Evolutionary conservation across 108 stramenopile genomes (phyloP).

Genomic region (Pseudonitzschia delicatissima): DNA sequence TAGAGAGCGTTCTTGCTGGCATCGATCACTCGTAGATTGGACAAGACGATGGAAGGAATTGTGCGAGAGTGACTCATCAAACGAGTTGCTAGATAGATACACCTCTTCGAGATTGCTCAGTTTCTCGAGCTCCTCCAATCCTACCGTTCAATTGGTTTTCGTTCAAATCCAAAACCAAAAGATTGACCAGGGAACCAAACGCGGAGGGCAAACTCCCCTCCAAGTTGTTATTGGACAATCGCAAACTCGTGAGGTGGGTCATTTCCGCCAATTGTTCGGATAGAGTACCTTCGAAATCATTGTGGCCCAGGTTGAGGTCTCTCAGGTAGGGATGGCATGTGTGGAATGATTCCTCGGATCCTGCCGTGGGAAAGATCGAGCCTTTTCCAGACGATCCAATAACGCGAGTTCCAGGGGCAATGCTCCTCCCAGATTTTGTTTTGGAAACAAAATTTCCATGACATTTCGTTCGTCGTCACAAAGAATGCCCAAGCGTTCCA

Average conservation of each 20-base stretch:
- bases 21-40: constrained; percentile 48
- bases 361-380: constrained; percentile 16
- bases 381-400: neutral
- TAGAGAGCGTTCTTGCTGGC: constrained; percentile 50
- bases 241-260: constrained; percentile 31
- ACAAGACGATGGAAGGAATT: constrained; percentile 35
- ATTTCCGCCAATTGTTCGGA: constrained; percentile 21
- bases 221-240: constrained; percentile 42
- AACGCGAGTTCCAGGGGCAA: constrained; percentile 18
- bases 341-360: constrained; percentile 5
- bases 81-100: constrained; percentile 40
- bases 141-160: constrained; percentile 23
- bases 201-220: constrained; percentile 22
- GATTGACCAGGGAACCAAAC: constrained; percentile 14
- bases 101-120: constrained; percentile 41
- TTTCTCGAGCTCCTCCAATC: constrained; percentile 29
- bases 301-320: constrained; percentile 20
- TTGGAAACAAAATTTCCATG: constrained; percentile 13
- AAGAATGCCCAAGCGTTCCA: constrained; percentile 2
- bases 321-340: constrained; percentile 18
- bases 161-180: constrained; percentile 15
- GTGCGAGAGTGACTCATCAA: constrained; percentile 44
- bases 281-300: constrained; percentile 18
- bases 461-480: constrained; percentile 10
- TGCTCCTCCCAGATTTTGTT: constrained; percentile 7